phyloP scores from a whole-genome alignment of 2,329 filamentous ascomycete species.

The Immersiporthe knoxdaviesiana region DNA sequence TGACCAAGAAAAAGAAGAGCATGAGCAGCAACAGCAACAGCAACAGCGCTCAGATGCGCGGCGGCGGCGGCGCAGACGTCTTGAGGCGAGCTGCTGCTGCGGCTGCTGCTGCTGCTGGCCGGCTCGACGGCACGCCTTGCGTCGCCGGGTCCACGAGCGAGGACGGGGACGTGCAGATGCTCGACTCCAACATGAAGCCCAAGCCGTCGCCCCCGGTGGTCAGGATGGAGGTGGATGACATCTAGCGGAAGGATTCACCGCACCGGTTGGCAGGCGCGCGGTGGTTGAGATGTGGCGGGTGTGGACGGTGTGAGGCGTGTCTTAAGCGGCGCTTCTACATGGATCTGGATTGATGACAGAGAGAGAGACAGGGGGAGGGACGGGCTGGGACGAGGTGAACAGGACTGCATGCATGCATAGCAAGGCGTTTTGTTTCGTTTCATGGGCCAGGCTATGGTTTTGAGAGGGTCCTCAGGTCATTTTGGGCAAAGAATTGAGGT shows the following conservation, averaged over 20 bases:
- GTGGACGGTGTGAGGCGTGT: constrained; percentile 12
- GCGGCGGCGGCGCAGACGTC: neutral
- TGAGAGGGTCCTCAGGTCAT: neutral
- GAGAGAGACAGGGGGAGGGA: neutral
- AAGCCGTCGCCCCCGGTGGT: constrained; percentile 34
- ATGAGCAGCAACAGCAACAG: neutral
- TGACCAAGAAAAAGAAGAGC: constrained; percentile 32
- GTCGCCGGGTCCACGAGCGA: neutral
- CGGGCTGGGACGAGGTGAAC: neutral
- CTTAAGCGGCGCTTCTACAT: constrained; percentile 13
- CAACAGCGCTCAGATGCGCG: neutral
- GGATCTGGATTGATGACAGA: constrained; percentile 8
- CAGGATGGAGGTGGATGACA: constrained; percentile 55
- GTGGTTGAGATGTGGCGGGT: constrained; percentile 8
- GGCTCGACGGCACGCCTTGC: neutral
- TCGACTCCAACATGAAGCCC: constrained; percentile 38
- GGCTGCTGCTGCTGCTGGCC: neutral
- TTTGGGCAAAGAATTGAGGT: neutral
- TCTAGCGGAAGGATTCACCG: constrained; percentile 33
- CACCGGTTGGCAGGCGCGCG: constrained; percentile 11
- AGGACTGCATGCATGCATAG: constrained; percentile 34
- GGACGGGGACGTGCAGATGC: constrained; percentile 18
- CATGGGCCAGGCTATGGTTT: neutral
- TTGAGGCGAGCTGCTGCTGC: neutral
- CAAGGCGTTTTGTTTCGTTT: constrained; percentile 36